Conservation (phyloP, 805 yeast species). For the Starmera amethionina region DNA sequence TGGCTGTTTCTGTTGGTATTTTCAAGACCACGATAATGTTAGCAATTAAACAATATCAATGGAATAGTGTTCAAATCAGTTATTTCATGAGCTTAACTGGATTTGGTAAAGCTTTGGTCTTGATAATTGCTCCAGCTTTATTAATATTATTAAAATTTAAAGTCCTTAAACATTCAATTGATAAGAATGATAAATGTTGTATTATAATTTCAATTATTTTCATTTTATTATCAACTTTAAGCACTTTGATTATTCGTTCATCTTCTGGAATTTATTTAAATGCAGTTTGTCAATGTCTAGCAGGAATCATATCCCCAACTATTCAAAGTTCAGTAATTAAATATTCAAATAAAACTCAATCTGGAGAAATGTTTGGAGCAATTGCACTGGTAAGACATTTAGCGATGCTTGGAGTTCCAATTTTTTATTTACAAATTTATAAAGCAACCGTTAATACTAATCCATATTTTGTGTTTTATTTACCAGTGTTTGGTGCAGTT, state of each 20-base stretch:
- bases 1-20: conserved; percentile 16
- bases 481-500: conserved; percentile 1
- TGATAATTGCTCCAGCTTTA: conserved; percentile 8
- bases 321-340: conserved; percentile 11
- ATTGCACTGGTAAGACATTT: conserved; percentile 13
- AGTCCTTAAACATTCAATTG: background rate
- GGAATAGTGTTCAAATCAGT: conserved; percentile 18
- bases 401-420: conserved; percentile 10
- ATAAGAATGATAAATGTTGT: background rate
- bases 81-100: conserved; percentile 17
- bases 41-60: conserved; percentile 10
- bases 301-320: conserved; percentile 13
- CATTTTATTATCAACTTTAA: conserved; percentile 1
- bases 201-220: background rate
- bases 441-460: conserved; percentile 5
- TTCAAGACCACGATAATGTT: conserved; percentile 10
- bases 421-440: conserved; percentile 10
- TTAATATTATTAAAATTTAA: conserved; percentile 1
- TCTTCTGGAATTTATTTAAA: conserved; percentile 6
- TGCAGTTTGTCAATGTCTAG: conserved; percentile 9
- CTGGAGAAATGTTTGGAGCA: conserved; percentile 16
- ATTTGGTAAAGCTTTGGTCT: conserved; percentile 12
- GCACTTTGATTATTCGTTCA: background rate
- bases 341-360: conserved; percentile 8
- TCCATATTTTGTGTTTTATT: conserved; percentile 2